Base-by-base conservation (phyloP, 2,329 filamentous ascomycete genomes). In the Cercospora berteroae region DNA sequence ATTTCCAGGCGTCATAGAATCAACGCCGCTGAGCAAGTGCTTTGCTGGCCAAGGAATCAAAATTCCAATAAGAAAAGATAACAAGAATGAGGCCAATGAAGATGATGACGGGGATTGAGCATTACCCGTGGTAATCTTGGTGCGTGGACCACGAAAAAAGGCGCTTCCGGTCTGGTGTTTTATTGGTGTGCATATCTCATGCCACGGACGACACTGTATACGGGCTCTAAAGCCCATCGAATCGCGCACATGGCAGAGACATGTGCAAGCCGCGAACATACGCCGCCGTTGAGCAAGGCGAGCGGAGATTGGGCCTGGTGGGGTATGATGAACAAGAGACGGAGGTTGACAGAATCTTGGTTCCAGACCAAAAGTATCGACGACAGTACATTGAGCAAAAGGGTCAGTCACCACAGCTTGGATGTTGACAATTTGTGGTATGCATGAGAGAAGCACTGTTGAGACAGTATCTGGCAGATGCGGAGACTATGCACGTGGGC, bases 1-100 rank as follows among this genome's bases (percentile, higher is more conserved):
- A 76, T 99, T 99, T 79, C 95, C 95, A 0, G 95, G 95, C 48
- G 95, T 99, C 1, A 97, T 96, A 66, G 94, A 98, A 78, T 96
- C 91, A 79, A 99, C 95, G 0, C 81, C 88, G 4, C 82, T 98
- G 18, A 97, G 94, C 84, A 97, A 96, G 79, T 92, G 89, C 69
- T 98, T 99, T 81, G 94, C 95, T 3, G 85, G 87, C 1, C 95
- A 99, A 76, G 95, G 95, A 25, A 96, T 97, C 80, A 97, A 97
- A 80, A 97, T 98, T 25, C 94, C 94, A 0, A 97, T 98, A 64
- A 85, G 94, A 23, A 97, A 97, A 80, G 94, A 97, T 69, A 76
- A 83, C 75, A 80, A 86, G 79, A 75, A 80, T 70, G 62, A 82
- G 67, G 81, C 81, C 42, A 79, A 80, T 58, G 79, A 81, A 20